Evolutionary conservation across 108 stramenopile genomes (phyloP), one percentile per base, ranked within the genome.

Genomic region (Fistulifera pelliculosa): DNA sequence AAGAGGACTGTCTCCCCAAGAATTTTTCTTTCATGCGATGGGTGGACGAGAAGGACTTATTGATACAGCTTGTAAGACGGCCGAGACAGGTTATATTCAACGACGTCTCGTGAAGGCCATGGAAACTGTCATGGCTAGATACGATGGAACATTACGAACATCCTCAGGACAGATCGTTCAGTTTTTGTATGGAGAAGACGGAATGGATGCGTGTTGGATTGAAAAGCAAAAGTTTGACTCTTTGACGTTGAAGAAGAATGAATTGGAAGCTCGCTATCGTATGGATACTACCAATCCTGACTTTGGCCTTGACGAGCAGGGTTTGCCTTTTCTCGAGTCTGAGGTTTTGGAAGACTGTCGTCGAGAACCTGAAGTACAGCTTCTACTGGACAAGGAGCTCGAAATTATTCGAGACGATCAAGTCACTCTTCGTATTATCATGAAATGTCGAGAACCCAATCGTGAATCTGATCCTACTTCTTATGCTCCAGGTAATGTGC

Each of bases 21-120:
- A 99, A 68, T 99, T 99, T 74, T 99, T 96, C 77, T 99, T 99
- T 61, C 98, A 99, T 67, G 97, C 97, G 50, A 99, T 99, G 98
- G 97, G 96, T 68, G 97, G 97, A 26, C 83, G 97, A 41, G 97
- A 96, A 61, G 97, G 98, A 73, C 75, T 96, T 48, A 99, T 99
- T 64, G 98, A 99, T 70, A 99, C 98, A 15, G 98, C 98, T 6
- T 96, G 96, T 62, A 99, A 99, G 73, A 99, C 98, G 21, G 94
- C 98, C 23, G 94, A 96, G 72, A 98, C 96, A 42, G 98, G 98
- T 3, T 99, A 99, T 69, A 95, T 99, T 62, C 98, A 99, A 71
- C 93, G 98, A 17, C 93, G 97, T 57, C 80, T 99, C 40, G 97
- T 99, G 24, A 99, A 99, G 76, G 93, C 93, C 17, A 92, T 99